Conservation (phyloP, 352 stramenopile species). For the Phytopythium aichiense region DNA sequence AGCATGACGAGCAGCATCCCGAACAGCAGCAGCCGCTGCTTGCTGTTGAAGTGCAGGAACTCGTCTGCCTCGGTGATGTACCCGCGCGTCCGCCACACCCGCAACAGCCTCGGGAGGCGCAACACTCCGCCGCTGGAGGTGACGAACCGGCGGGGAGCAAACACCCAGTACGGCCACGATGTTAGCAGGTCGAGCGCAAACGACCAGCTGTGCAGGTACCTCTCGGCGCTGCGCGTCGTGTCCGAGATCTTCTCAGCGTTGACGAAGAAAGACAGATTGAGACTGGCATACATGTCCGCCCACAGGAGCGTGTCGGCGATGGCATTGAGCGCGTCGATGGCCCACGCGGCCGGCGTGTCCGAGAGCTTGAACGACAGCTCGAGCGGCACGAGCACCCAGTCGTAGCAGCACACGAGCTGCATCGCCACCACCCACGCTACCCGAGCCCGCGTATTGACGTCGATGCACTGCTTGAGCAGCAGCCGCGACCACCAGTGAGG, state of each 20-base stretch:
- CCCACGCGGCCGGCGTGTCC: conserved; percentile 17
- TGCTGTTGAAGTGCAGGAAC: conserved; percentile 34
- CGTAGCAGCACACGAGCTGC: conserved; percentile 38
- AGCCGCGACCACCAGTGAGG: conserved; percentile 33
- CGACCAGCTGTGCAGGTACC: conserved; percentile 27
- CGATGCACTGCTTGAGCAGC: conserved; percentile 27
- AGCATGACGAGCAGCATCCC: conserved; percentile 38
- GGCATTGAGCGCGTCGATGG: conserved; percentile 27
- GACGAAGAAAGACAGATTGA: conserved; percentile 45
- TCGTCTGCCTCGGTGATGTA: conserved; percentile 33
- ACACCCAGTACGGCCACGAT: conserved; percentile 35
- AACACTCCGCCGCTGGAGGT: conserved; percentile 3
- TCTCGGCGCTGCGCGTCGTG: conserved; percentile 27
- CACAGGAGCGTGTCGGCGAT: conserved; percentile 34
- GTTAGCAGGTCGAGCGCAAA: conserved; percentile 30
- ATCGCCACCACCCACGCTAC: conserved; percentile 49
- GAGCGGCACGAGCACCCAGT: conserved; percentile 46
- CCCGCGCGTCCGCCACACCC: conserved; percentile 30
- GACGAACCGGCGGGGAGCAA: conserved; percentile 17
- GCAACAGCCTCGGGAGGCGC: conserved; percentile 31
- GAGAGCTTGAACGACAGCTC: conserved; percentile 45
- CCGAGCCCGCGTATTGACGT: conserved; percentile 30
- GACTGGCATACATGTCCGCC: conserved; percentile 41
- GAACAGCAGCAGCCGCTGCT: conserved; percentile 35
- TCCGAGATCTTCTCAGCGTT: conserved; percentile 46